Evolutionary conservation across 2,329 filamentous ascomycete species (phyloP), one percentile per base, ranked within the genome.

Genomic region (Drechmeria coniospora): DNA sequence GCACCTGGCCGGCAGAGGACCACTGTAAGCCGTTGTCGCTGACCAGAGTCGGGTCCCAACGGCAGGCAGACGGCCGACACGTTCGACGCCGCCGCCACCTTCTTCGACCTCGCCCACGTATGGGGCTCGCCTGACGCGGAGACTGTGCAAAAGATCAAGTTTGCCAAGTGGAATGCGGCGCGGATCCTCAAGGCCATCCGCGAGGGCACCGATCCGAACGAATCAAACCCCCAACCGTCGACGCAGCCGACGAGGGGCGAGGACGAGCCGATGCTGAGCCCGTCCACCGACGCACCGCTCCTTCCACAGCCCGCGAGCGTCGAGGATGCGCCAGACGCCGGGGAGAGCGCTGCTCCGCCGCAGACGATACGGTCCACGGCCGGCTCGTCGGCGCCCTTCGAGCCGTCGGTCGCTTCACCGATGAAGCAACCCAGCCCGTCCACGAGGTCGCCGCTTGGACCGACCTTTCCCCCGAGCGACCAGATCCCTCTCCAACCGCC

Each of bases 101-200:
- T 98, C 51, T 74, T 95, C 44, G 83, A 94, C 40, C 63, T 95
- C 5, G 68, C 82, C 31, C 76, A 76, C 37, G 79, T 93, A 43
- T 98, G 87, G 84, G 77, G 74, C 5, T 55, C 69, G 0, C 58
- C 76, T 8, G 81, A 92, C 19, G 56, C 68, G 1, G 84, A 95
- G 45, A 72, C 76, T 13, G 64, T 74, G 21, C 71, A 83, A 30
- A 95, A 93, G 61, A 83, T 87, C 54, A 94, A 92, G 51, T 98
- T 82, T 49, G 84, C 87, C 23, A 98, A 95, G 53, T 98, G 82
- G 67, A 92, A 95, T 50, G 86, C 87, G 2, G 61, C 87, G 20
- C 73, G 90, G 32, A 98, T 98, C 45, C 65, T 80, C 11, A 93
- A 82, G 54, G 90, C 90, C 8, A 68, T 94, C 44, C 90, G 86